Evolutionary conservation across 768 basidiomycete species (phyloP), one percentile per base, ranked within the genome.

Genomic region (Suillus hirtellus): DNA sequence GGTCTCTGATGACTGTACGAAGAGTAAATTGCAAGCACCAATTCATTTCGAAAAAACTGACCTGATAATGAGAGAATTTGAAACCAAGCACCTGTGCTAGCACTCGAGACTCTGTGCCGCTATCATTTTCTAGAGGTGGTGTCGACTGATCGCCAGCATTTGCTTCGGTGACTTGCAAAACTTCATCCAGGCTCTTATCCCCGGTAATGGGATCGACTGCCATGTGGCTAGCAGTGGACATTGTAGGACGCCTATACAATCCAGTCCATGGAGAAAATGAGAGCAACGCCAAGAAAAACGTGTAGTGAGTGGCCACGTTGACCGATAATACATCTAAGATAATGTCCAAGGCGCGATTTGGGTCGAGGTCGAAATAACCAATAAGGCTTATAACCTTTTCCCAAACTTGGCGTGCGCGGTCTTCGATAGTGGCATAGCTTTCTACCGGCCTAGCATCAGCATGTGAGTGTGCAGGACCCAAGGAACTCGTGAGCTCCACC

Each of bases 361-460:
- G 97, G 73, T 97, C 95, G 43, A 99, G 82, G 75, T 99, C 96
- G 71, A 99, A 99, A 76, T 95, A 96, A 31, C 96, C 94, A 70
- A 96, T 92, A 60, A 96, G 86, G 63, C 90, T 90, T 68, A 94
- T 88, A 61, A 95, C 84, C 63, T 90, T 90, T 67, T 91, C 90
- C 91, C 89, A 95, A 50, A 88, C 87, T 46, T 83, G 82, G 47
- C 80, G 84, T 21, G 87, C 86, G 60, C 92, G 84, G 62, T 86
- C 82, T 68, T 87, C 82, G 61, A 89, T 87, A 34, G 78, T 77
- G 37, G 81, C 71, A 50, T 77, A 77, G 37, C 85, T 78, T 67
- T 94, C 93, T 0, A 79, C 75, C 9, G 92, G 88, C 43, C 81
- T 80, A 17, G 86, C 92, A 24, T 90, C 90, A 24, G 80, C 73